Base-by-base conservation (phyloP, 2,329 filamentous ascomycete species). In the Fusarium sp. region DNA sequence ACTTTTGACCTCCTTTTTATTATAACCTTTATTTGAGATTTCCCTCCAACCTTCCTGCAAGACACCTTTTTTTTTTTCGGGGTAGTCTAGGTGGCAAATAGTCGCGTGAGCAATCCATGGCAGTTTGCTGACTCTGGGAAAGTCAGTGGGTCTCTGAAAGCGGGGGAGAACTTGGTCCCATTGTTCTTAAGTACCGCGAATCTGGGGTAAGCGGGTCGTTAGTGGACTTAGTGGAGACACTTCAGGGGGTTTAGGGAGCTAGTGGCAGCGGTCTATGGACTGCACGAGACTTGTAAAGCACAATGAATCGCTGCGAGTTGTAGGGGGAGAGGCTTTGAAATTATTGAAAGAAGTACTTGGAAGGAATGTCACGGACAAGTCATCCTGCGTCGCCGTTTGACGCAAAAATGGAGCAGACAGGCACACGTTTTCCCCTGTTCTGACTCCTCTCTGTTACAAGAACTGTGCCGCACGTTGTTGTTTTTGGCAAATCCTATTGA, bases 161-260 rank as follows among this genome's bases (percentile, higher is more conserved):
- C 65, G 64, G 65, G 64, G 65, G 28, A 35, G 37, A 46, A 20
- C 50, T 56, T 46, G 64, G 37, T 20, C 29, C 37, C 48, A 29
- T 58, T 39, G 43, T 64, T 54, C 33, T 49, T 65, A 52, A 53
- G 49, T 68, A 53, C 64, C 65, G 65, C 49, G 44, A 68, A 68
- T 68, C 65, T 68, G 65, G 66, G 66, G 66, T 58, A 68, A 68
- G 65, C 65, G 66, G 66, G 65, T 43, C 53, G 33, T 42, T 68
- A 68, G 65, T 41, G 23, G 44, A 29, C 53, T 68, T 20, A 65
- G 64, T 68, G 65, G 65, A 18, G 65, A 64, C 43, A 38, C 39
- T 64, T 28, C 26, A 64, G 65, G 65, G 64, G 44, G 29, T 24
- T 42, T 8, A 11, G 35, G 29, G 44, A 43, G 54, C 38, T 68